Evolutionary conservation across 2,329 filamentous ascomycete species (phyloP).

Genomic region (Botrytis cinerea): DNA sequence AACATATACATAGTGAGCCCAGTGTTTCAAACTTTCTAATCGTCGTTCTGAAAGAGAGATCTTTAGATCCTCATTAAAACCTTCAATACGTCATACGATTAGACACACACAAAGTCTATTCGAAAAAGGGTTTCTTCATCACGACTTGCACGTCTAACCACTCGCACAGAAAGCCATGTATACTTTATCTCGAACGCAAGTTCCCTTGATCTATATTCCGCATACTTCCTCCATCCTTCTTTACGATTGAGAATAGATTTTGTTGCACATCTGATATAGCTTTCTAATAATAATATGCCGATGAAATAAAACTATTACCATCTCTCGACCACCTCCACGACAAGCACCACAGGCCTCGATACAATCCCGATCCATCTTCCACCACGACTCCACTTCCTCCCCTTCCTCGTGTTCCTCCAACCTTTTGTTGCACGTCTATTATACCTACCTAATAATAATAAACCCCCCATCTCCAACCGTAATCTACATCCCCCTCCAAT

Average conservation of each 20-base stretch:
- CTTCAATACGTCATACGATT: neutral
- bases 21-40: neutral
- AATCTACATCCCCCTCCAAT: neutral
- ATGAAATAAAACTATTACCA: neutral
- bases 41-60: neutral
- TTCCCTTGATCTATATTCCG: neutral
- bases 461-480: neutral
- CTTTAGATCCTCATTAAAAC: neutral
- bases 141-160: neutral
- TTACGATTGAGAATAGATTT: neutral
- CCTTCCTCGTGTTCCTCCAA: neutral
- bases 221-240: neutral
- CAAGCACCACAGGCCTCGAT: neutral
- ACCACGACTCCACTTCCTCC: neutral
- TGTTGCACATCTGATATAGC: constrained; percentile 19
- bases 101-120: neutral
- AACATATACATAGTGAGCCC: neutral
- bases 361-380: neutral
- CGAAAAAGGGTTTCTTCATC: neutral
- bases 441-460: constrained; percentile 9
- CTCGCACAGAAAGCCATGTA: neutral
- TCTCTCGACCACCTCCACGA: neutral
- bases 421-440: constrained; percentile 13
- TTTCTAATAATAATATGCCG: constrained; percentile 2
- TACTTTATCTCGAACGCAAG: neutral